phyloP scores from a whole-genome alignment of 805 yeast species.

The Lipomyces yamadae region DNA sequence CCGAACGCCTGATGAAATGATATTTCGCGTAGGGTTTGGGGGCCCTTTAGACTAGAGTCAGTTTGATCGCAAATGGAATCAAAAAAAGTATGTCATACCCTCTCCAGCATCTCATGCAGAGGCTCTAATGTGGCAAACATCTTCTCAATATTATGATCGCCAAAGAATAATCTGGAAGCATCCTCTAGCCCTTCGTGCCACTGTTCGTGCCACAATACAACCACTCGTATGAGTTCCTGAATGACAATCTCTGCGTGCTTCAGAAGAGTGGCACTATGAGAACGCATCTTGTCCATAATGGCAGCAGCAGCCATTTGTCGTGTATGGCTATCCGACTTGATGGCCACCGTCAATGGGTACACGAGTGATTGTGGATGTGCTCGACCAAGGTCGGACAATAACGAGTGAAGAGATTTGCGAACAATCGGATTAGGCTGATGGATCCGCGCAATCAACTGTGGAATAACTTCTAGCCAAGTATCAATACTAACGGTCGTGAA shows the following conservation, averaged over 20 bases:
- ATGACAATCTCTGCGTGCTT: slow-evolving; percentile 95
- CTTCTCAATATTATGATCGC: slow-evolving; percentile 91
- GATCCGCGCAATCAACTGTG: slow-evolving; percentile 93
- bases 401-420: slow-evolving; percentile 74
- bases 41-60: slow-evolving; percentile 51
- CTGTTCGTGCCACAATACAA: slow-evolving; percentile 95
- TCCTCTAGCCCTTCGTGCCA: slow-evolving; percentile 99
- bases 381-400: slow-evolving; percentile 85
- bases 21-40: slow-evolving; percentile 89
- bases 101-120: slow-evolving; percentile 77
- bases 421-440: slow-evolving; percentile 92
- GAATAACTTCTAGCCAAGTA: slow-evolving; percentile 93
- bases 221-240: slow-evolving; percentile 91
- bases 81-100: slow-evolving; percentile 46
- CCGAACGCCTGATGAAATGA: slow-evolving; percentile 94
- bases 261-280: slow-evolving; percentile 81
- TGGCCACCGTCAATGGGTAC: slow-evolving; percentile 93
- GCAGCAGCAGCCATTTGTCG: slow-evolving; percentile 91
- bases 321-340: slow-evolving; percentile 86
- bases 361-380: slow-evolving; percentile 97
- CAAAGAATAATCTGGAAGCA: slow-evolving; percentile 90
- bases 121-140: slow-evolving; percentile 93
- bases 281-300: slow-evolving; percentile 88
- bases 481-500: slow-evolving; percentile 86
- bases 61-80: background rate